Conservation (phyloP, 768 basidiomycete species). For the Gloeophyllum trabeum region DNA sequence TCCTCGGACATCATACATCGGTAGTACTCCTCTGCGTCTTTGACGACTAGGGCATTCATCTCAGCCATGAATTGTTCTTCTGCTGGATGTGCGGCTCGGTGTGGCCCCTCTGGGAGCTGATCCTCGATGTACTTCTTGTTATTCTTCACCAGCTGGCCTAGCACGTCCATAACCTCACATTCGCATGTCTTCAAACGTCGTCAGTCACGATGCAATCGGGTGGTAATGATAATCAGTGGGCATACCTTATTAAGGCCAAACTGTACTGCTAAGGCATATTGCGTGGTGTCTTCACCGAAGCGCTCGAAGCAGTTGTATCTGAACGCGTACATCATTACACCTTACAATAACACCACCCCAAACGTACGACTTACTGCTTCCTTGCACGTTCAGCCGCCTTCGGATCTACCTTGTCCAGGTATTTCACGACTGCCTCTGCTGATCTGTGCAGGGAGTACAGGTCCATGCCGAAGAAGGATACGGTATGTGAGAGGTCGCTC, state of each 20-base stretch:
- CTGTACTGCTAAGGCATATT: conserved; percentile 12
- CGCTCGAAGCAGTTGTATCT: conserved; percentile 17
- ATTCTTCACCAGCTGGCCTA: conserved; percentile 11
- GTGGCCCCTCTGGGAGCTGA: conserved; percentile 5
- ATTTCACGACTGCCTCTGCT: conserved; percentile 14
- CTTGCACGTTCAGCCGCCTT: conserved; percentile 13
- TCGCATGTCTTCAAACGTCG: conserved; percentile 11
- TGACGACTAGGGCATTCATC: conserved; percentile 18
- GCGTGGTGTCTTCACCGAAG: conserved; percentile 14
- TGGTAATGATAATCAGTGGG: not conserved
- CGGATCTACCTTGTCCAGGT: conserved; percentile 16
- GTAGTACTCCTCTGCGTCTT: conserved; percentile 19
- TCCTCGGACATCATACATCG: conserved; percentile 16
- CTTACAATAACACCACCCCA: not conserved
- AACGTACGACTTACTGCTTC: conserved; percentile 10
- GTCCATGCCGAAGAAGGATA: conserved; percentile 17
- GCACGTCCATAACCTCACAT: conserved; percentile 14
- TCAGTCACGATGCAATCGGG: not conserved
- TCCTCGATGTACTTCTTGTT: conserved; percentile 12
- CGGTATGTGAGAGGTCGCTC: conserved; percentile 7
- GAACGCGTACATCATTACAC: not conserved
- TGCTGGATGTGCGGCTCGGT: conserved; percentile 10
- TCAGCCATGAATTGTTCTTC: conserved; percentile 18
- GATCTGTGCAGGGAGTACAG: conserved; percentile 17
- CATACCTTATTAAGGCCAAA: conserved; percentile 12